phyloP scores from a whole-genome alignment of 1,139 yeast genomes.

The Saccharomyces hybrid region DNA sequence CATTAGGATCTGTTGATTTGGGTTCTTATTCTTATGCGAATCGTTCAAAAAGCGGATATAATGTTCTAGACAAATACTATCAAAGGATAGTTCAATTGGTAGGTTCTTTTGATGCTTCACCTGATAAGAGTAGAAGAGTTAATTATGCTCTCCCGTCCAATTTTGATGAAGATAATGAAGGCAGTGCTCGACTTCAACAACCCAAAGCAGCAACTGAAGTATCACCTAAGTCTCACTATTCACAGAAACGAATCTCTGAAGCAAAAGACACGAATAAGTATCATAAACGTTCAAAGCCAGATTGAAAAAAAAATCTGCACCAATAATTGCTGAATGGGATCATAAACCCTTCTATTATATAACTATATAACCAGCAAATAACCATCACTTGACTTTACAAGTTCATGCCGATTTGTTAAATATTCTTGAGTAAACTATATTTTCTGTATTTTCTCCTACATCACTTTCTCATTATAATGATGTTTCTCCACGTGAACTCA shows the following conservation, averaged over 20 bases:
- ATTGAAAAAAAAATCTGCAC: background rate
- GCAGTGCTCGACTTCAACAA: background rate
- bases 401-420: background rate
- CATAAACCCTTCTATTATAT: background rate
- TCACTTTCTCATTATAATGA: no score
- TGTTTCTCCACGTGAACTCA: no score
- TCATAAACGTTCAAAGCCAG: background rate
- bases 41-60: constrained; percentile 27
- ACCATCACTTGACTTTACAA: background rate
- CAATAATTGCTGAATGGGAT: background rate
- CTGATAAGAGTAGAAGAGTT: constrained; percentile 23
- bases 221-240: background rate
- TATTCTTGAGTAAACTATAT: no score
- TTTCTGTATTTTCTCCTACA: no score
- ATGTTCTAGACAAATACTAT: constrained; percentile 52
- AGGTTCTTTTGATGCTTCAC: constrained; percentile 36
- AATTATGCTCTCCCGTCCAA: constrained; percentile 13
- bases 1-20: constrained; percentile 2
- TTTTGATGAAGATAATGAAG: background rate
- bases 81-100: constrained; percentile 53
- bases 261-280: background rate
- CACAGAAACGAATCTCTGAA: background rate
- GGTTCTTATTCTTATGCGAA: background rate
- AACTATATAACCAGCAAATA: background rate
- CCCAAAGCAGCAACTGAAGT: background rate